phyloP scores from a whole-genome alignment of 305 asterid genomes.

The Solanum chacoense region DNA sequence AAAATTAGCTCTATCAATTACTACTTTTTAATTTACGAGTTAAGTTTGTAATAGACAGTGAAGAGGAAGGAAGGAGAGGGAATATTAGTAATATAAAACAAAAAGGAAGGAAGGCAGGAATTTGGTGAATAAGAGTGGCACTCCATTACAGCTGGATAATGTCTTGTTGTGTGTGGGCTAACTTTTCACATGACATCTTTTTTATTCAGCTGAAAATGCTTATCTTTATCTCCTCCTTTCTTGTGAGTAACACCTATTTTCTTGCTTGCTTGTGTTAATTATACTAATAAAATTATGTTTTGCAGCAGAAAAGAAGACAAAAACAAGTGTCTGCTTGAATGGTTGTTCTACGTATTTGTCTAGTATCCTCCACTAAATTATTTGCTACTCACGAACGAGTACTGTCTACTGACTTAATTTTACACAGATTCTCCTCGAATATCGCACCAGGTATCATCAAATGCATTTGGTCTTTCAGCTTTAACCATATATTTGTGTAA shows the following conservation, averaged over 20 bases:
- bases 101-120: background rate
- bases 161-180: background rate
- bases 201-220: background rate
- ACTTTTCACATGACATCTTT: background rate
- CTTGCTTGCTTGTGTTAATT: background rate
- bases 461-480: background rate
- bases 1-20: background rate
- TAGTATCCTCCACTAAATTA: constrained; percentile 7
- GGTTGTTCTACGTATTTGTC: constrained; percentile 3
- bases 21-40: too few relatives aligned
- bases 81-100: too few relatives aligned
- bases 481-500: background rate
- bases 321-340: constrained; percentile 33
- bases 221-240: background rate
- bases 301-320: background rate
- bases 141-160: background rate
- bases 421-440: background rate
- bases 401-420: background rate
- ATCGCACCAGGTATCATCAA: background rate
- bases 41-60: too few relatives aligned
- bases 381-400: background rate
- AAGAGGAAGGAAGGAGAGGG: too few relatives aligned
- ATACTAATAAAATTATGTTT: background rate
- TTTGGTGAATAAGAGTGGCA: background rate
- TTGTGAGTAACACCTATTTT: background rate